Evolutionary conservation across 768 basidiomycete species (phyloP), one percentile per base, ranked within the genome.

Genomic region (Paxillus rubicundulus): DNA sequence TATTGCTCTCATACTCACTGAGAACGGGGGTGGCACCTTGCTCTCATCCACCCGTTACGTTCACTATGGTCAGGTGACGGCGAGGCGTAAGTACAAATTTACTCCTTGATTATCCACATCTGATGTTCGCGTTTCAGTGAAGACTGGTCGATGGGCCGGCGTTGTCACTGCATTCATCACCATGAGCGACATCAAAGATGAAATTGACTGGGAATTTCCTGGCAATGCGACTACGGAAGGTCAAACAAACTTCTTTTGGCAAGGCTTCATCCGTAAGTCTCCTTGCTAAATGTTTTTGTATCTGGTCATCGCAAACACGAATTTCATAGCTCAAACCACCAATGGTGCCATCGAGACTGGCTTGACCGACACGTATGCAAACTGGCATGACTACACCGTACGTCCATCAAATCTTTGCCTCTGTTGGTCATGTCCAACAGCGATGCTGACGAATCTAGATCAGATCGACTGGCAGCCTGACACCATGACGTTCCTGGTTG

Each of bases 131-230:
- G 27, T 12, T 41, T 16, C 60, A 87, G 86, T 90, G 58, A 91
- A 90, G 72, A 86, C 89, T 1, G 82, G 87, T 38, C 80, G 82
- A 51, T 91, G 88, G 89, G 77, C 66, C 16, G 91, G 91, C 32
- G 84, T 94, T 7, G 86, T 95, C 48, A 85, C 86, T 1, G 91
- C 92, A 9, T 88, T 87, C 70, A 89, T 91, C 61, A 87, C 85
- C 5, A 92, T 92, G 91, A 82, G 81, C 60, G 81, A 86, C 57
- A 77, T 91, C 60, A 90, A 88, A 65, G 87, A 90, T 62, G 90
- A 92, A 65, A 88, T 92, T 47, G 89, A 92, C 57, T 91, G 90
- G 89, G 89, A 91, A 65, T 92, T 85, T 61, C 86, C 88, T 49
- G 87, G 88, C 6, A 73, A 72, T 42, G 61, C 70, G 17, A 85